Base-by-base conservation (phyloP, 2,329 filamentous ascomycete genomes). In the Beauveria brongniartii region DNA sequence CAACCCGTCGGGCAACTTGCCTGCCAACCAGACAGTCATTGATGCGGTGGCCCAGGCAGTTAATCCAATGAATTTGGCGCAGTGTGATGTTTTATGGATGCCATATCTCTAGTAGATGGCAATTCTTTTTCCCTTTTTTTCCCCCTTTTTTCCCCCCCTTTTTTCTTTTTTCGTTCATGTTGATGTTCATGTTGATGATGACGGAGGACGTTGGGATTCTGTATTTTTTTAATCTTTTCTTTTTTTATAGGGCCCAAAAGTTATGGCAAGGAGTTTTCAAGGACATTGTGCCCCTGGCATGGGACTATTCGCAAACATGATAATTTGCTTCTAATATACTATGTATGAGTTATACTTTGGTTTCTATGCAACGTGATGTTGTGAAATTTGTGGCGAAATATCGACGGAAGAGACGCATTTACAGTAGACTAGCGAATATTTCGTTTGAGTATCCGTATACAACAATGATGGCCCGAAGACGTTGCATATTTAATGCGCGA, bases 61-160 rank as follows among this genome's bases (percentile, higher is more conserved):
- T 18, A 95, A 96, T 75, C 94, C 94, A 1, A 86, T 90, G 77
- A 92, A 94, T 72, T 74, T 99, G 74, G 88, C 89, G 50, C 84
- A 90, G 74, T 92, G 90, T 69, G 94, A 99, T 79, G 87, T 92
- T 62, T 77, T 99, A 68, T 99, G 94, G 92, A 97, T 97, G 93
- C 88, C 91, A 26, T 99, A 96, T 78, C 78, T 97, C 70, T 97
- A 80, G 63, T 30, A 12, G 40, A 51, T 55, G 26, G 24, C 18
- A 8, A 5, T 7, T n/a, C 3, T 20, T 41, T 41, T 47, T 41
- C 8, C 46, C 12, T 28, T 24, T 40, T 30, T 14, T 54, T 41
- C 26, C 28, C 9, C 44, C 5, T 8, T 2, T 46, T n/a, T 18
- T 46, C 14, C 48, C 10, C 3, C 22, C 22, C 1, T 46, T 14